Evolutionary conservation across 345 rosid genomes (phyloP).

Genomic region (Isatis tinctoria): DNA sequence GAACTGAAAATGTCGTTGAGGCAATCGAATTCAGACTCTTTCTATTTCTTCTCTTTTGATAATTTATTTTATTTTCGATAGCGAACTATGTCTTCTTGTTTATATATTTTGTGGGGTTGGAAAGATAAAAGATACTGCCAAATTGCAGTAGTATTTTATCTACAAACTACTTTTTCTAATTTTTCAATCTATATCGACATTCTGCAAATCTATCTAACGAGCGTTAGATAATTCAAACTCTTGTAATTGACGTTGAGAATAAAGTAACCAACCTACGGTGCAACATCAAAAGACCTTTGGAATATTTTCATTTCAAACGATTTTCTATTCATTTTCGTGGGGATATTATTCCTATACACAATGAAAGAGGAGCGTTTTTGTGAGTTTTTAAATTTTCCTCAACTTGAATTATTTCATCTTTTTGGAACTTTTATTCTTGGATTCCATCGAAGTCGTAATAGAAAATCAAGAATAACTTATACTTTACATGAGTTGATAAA

Average conservation of each 20-base stretch:
- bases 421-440: not conserved
- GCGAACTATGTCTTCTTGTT: conserved; percentile 18
- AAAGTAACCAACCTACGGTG: conserved; percentile 18
- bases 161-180: not conserved
- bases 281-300: conserved; percentile 10
- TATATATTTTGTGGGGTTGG: not conserved
- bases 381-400: not conserved
- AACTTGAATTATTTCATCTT: not conserved
- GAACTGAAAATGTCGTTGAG: conserved; percentile 33
- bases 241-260: conserved; percentile 4
- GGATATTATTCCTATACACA: not conserved
- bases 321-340: not conserved
- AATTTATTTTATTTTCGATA: conserved; percentile 2
- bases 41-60: not conserved
- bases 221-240: not conserved
- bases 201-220: not conserved
- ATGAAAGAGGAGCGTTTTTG: not conserved
- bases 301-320: not conserved
- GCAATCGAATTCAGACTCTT: conserved; percentile 25
- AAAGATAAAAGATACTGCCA: conserved; percentile 17
- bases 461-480: not conserved
- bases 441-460: not conserved
- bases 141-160: not conserved
- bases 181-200: not conserved
- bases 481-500: not conserved